Evolutionary conservation across 352 stramenopile genomes (phyloP).

Genomic region (Plasmopara muralis): DNA sequence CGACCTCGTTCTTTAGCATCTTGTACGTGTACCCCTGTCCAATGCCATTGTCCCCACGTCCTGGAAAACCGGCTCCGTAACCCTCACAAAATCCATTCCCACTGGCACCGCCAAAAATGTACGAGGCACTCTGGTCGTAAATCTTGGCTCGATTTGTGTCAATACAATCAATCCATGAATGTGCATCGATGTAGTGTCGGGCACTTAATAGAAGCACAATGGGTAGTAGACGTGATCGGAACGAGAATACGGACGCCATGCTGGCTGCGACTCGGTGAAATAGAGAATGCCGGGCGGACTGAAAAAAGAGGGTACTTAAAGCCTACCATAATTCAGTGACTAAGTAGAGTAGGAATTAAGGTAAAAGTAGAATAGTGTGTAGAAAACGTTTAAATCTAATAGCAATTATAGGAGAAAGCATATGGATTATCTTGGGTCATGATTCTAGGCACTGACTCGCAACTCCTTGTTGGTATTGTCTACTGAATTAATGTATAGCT

Average conservation of each 20-base stretch:
- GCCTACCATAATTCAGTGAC: too few species aligned
- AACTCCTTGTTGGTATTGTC: too few species aligned
- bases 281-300: not conserved
- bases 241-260: constrained; percentile 19
- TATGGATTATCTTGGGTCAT: too few species aligned
- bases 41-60: constrained; percentile 44
- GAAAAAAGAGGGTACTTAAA: not conserved
- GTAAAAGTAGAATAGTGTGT: too few species aligned
- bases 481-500: too few species aligned
- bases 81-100: constrained; percentile 66
- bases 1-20: constrained; percentile 60
- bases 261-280: not conserved
- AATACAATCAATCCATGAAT: constrained; percentile 65
- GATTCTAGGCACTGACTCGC: too few species aligned
- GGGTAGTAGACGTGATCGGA: constrained; percentile 4
- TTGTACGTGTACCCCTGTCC: constrained; percentile 57
- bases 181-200: constrained; percentile 19
- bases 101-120: constrained; percentile 56
- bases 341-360: too few species aligned
- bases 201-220: constrained; percentile 1
- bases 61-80: constrained; percentile 55
- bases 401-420: too few species aligned
- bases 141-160: constrained; percentile 46
- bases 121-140: constrained; percentile 53
- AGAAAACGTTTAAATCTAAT: too few species aligned